These are phyloP conservation scores for Lactarius hatsudake DNA, from an alignment of 768 basidiomycete genomes.

Conservation along the genomic window DNA sequence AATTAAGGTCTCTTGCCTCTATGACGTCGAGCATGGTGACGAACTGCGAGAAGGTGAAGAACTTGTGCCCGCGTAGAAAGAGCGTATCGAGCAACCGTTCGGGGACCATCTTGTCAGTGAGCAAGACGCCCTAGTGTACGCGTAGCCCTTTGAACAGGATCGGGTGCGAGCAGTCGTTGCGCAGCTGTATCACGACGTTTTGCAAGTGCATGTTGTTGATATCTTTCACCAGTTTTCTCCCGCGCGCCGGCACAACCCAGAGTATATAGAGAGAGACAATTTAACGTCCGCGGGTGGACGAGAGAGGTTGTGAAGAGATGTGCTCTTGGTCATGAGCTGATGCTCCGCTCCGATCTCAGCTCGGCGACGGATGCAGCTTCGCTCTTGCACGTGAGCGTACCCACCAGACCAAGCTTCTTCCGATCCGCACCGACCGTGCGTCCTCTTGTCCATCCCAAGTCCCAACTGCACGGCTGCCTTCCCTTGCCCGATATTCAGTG, in stretches of 20 bases:
- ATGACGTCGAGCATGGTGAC: slow-evolving; percentile 95
- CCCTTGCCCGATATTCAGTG: too few relatives aligned
- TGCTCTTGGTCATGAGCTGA: slow-evolving; percentile 43
- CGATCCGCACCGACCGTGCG: too few relatives aligned
- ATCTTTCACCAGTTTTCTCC: slow-evolving; percentile 41
- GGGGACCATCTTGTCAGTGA: slow-evolving; percentile 70
- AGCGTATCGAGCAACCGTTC: slow-evolving; percentile 83
- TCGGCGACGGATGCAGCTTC: slow-evolving; percentile 40
- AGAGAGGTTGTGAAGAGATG: neutral
- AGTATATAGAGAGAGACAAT: too few relatives aligned
- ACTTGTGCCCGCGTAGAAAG: slow-evolving; percentile 78
- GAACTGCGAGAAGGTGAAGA: slow-evolving; percentile 43
- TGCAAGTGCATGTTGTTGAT: slow-evolving; percentile 93
- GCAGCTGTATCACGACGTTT: slow-evolving; percentile 92
- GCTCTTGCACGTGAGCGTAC: slow-evolving; percentile 1
- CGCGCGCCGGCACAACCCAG: slow-evolving; percentile 43
- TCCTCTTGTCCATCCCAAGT: too few relatives aligned
- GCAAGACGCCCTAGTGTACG: too few relatives aligned
- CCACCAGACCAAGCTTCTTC: slow-evolving; percentile 43
- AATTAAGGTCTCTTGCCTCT: slow-evolving; percentile 50
- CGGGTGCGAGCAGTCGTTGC: slow-evolving; percentile 94
- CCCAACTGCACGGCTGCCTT: too few relatives aligned
- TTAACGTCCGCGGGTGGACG: neutral
- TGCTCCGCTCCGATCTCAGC: too few relatives aligned
- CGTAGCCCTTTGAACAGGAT: slow-evolving; percentile 67